Conservation (phyloP, 2,329 filamentous ascomycete genomes). For the Sporothrix curviconia region DNA sequence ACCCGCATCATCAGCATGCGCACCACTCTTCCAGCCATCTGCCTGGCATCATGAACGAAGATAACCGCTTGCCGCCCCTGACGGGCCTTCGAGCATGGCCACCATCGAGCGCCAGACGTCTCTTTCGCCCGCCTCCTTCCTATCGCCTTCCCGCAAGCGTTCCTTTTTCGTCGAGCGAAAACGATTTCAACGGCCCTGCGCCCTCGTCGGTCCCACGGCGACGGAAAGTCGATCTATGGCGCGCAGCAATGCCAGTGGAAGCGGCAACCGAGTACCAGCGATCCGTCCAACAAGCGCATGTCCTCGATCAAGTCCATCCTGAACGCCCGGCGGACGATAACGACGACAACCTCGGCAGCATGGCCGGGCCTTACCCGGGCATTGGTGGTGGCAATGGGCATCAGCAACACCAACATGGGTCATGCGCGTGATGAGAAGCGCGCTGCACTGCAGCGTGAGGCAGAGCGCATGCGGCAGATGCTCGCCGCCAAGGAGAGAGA, state of each 20-base stretch:
- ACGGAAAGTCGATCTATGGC: not conserved
- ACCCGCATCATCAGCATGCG: slow-evolving; percentile 9
- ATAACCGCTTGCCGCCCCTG: slow-evolving; percentile 55
- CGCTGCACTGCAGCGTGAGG: slow-evolving; percentile 62
- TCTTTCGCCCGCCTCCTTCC: slow-evolving; percentile 53
- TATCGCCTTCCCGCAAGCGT: slow-evolving; percentile 56
- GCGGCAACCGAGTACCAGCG: not conserved
- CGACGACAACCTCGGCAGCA: slow-evolving; percentile 25
- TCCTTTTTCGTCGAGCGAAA: slow-evolving; percentile 59
- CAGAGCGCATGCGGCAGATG: slow-evolving; percentile 68
- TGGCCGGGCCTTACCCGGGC: slow-evolving; percentile 16
- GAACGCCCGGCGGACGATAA: slow-evolving; percentile 46
- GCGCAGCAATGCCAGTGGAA: not conserved
- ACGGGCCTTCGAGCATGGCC: slow-evolving; percentile 37
- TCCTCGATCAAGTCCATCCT: slow-evolving; percentile 72
- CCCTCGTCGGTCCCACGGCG: not conserved
- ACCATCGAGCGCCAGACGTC: slow-evolving; percentile 48
- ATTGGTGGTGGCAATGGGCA: slow-evolving; percentile 8
- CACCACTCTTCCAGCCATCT: slow-evolving; percentile 26
- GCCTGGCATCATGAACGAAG: slow-evolving; percentile 42
- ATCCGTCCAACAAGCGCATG: slow-evolving; percentile 47
- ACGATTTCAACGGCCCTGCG: slow-evolving; percentile 31
- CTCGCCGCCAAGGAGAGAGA: slow-evolving; percentile 69
- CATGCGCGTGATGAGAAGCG: slow-evolving; percentile 47
- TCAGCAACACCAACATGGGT: slow-evolving; percentile 24